phyloP scores from a whole-genome alignment of 371 early-diverging fungal genomes.

The Rhizopus microsporus region DNA sequence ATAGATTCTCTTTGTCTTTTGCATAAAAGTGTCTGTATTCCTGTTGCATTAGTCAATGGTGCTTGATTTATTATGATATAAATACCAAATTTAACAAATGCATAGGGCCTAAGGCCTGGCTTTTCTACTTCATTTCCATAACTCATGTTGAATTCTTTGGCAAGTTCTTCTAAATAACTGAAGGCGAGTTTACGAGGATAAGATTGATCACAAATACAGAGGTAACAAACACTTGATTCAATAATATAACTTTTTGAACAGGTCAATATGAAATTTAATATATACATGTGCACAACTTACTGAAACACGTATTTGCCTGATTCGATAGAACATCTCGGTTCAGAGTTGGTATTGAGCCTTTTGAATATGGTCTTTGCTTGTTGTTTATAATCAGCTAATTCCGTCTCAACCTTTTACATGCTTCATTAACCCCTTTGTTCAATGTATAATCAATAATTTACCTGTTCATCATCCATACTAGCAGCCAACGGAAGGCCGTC shows the following conservation, averaged over 20 bases:
- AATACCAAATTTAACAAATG: constrained; percentile 92
- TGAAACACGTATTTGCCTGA: constrained; percentile 87
- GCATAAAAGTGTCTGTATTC: constrained; percentile 88
- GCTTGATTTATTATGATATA: constrained; percentile 8
- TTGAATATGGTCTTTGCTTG: constrained; percentile 93
- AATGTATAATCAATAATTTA: constrained; percentile 20
- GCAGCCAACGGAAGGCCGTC: constrained; percentile 97
- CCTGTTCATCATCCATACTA: constrained; percentile 97
- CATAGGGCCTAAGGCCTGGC: constrained; percentile 91
- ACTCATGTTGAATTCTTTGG: constrained; percentile 90
- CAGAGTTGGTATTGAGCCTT: constrained; percentile 81
- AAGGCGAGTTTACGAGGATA: constrained; percentile 97
- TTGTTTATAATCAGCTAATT: constrained; percentile 89
- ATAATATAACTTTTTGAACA: constrained; percentile 78
- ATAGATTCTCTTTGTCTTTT: constrained; percentile 94
- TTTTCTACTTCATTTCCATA: constrained; percentile 88
- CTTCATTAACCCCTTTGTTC: neutral
- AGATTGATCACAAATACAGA: constrained; percentile 91
- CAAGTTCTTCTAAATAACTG: constrained; percentile 91
- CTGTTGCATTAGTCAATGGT: neutral
- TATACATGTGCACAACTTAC: constrained; percentile 48
- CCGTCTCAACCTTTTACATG: constrained; percentile 59
- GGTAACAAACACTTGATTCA: constrained; percentile 90
- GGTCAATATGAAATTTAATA: neutral
- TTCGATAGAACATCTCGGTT: constrained; percentile 94